Evolutionary conservation across 2,329 filamentous ascomycete genomes (phyloP), one percentile per base, ranked within the genome.

Genomic region (Cladosporium sp.): DNA sequence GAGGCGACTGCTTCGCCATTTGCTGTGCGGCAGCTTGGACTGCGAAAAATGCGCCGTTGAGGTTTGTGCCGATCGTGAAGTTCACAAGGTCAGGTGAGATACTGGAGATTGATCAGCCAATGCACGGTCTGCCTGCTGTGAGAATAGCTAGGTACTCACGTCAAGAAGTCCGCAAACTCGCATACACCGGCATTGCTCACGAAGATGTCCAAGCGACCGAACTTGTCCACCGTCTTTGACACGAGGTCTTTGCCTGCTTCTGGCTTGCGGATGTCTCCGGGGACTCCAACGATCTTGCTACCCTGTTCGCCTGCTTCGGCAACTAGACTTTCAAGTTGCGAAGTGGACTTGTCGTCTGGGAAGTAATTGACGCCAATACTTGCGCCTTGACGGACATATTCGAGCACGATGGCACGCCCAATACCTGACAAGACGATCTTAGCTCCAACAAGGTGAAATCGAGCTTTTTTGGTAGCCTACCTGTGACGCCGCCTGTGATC

Each of bases 101-200:
- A 16, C 81, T 82, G 53, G 9, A n/a, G 11, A n/a, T 22, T 8
- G 16, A 9, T 22, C 16, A 19, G 40, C 9, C 16, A 38, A 14
- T 14, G 10, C 3, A 38, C 2, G 4, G 8, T n/a, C 8, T 8
- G 35, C 13, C 2, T 11, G n/a, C 4, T 32, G 13, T 33, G 11
- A 14, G 9, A 9, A 42, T 14, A 14, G 14, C 9, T 9, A 18
- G 13, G 6, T n/a, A 57, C 61, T 16, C 62, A 84, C 79, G 85
- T 82, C 19, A 96, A 72, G 65, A 96, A 95, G 59, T 95, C 87
- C 54, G 86, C 85, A 70, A 96, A 96, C 58, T 87, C 80, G 75
- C 89, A 95, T 54, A 95, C 80, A 6, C 90, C 90, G 3, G 90
- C 90, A 72, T 95, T 95, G 68, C 84, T 88, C 28, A 95, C 86